Percentiles rank a stretch among this genome's conserved stretches.
These are phyloP conservation scores for Diaporthe sp. DNA, from an alignment of 2,329 filamentous ascomycete genomes.

Conservation along the genomic window DNA sequence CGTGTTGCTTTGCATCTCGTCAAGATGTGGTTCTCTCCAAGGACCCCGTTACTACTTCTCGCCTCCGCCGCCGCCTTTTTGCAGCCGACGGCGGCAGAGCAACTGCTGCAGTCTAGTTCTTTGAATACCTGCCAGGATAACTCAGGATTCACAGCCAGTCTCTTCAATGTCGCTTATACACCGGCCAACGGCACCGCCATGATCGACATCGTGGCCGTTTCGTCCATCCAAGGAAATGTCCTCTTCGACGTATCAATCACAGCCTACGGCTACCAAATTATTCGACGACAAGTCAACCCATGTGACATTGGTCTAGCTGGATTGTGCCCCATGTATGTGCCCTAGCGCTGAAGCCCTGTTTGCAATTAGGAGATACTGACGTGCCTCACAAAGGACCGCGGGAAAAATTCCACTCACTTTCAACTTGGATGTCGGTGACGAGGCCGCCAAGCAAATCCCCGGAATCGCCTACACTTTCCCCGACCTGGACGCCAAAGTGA, in stretches of 20 bases:
- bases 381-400: slow-evolving; percentile 61
- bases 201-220: slow-evolving; percentile 85
- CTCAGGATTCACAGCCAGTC: slow-evolving; percentile 87
- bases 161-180: slow-evolving; percentile 88
- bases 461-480: slow-evolving; percentile 90
- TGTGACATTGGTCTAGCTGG: slow-evolving; percentile 79
- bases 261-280: slow-evolving; percentile 85
- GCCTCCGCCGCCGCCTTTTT: slow-evolving; percentile 59
- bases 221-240: slow-evolving; percentile 85
- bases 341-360: not conserved
- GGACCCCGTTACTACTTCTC: slow-evolving; percentile 61
- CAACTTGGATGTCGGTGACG: slow-evolving; percentile 71
- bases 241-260: slow-evolving; percentile 81
- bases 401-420: slow-evolving; percentile 85
- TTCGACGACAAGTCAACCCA: slow-evolving; percentile 79
- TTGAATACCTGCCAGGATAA: slow-evolving; percentile 88
- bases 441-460: slow-evolving; percentile 77
- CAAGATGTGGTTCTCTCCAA: slow-evolving; percentile 63
- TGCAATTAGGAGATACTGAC: not conserved
- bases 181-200: slow-evolving; percentile 80
- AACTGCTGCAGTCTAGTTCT: slow-evolving; percentile 84
- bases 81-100: slow-evolving; percentile 69
- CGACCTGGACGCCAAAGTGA: slow-evolving; percentile 89
- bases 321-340: slow-evolving; percentile 84
- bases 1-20: slow-evolving; percentile 33